Percentiles rank a stretch among this genome's conserved stretches.
These are phyloP conservation scores for Tricholomella constricta DNA, from an alignment of 768 basidiomycete genomes.

Conservation along the genomic window DNA sequence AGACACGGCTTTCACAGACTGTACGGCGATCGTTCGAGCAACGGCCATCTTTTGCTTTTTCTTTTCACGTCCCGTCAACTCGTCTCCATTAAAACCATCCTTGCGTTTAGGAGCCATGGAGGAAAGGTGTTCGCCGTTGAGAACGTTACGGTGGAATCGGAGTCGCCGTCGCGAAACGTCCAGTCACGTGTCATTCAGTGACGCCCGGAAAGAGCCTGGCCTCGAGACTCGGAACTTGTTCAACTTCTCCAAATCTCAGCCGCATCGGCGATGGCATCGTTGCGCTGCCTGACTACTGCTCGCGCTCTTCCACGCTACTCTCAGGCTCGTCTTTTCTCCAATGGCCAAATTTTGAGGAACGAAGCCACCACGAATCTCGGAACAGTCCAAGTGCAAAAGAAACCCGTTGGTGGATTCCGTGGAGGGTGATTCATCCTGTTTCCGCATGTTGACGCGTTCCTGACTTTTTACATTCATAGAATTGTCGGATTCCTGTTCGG, in stretches of 20 bases:
- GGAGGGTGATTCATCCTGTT: conserved; percentile 47
- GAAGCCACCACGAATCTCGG: conserved; percentile 55
- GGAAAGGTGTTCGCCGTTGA: not conserved
- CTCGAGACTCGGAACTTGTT: too few relatives aligned
- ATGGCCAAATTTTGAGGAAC: conserved; percentile 43
- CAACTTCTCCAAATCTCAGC: not conserved
- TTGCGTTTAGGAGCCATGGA: conserved; percentile 42
- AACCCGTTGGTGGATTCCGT: conserved; percentile 74
- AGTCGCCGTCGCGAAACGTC: too few relatives aligned
- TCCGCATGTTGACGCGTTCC: conserved; percentile 7
- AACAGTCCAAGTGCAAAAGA: conserved; percentile 57
- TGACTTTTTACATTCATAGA: conserved; percentile 34
- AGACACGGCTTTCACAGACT: conserved; percentile 32
- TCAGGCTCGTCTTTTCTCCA: conserved; percentile 42
- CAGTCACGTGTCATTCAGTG: conserved; percentile 12
- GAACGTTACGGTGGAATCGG: not conserved
- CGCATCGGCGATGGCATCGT: conserved; percentile 36
- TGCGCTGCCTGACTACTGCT: conserved; percentile 28
- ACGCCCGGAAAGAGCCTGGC: too few relatives aligned
- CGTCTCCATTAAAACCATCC: conserved; percentile 28
- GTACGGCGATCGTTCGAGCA: conserved; percentile 71
- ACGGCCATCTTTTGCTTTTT: conserved; percentile 69
- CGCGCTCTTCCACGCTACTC: conserved; percentile 13
- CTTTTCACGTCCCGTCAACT: conserved; percentile 50
- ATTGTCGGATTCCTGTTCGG: conserved; percentile 87